Percentiles rank a stretch among this genome's conserved stretches.
phyloP scores from a whole-genome alignment of 2,329 filamentous ascomycete genomes.

The Epichloe festucae region DNA sequence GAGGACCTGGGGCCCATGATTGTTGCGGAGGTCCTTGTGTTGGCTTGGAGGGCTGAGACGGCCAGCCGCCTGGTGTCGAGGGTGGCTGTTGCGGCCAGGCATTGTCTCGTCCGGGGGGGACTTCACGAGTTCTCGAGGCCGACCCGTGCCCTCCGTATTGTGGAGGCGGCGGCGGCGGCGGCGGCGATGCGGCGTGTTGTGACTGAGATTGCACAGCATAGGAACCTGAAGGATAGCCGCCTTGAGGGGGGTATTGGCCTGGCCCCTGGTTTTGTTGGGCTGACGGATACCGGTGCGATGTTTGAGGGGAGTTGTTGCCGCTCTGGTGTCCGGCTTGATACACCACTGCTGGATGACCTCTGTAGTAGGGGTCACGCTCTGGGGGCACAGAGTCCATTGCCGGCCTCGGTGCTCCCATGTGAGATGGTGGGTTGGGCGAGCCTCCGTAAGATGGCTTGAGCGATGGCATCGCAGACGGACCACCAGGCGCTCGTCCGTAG shows the following conservation, averaged over 20 bases:
- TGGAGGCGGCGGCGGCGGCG: slow-evolving; percentile 24
- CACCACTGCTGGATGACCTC: slow-evolving; percentile 25
- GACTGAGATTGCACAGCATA: slow-evolving; percentile 24
- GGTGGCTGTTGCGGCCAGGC: slow-evolving; percentile 18
- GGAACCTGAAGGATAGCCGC: slow-evolving; percentile 27
- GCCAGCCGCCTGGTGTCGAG: slow-evolving; percentile 15
- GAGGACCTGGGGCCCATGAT: slow-evolving; percentile 15
- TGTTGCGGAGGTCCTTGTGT: slow-evolving; percentile 21
- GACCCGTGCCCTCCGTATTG: slow-evolving; percentile 33
- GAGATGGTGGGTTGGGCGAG: slow-evolving; percentile 35
- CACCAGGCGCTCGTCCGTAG: slow-evolving; percentile 26
- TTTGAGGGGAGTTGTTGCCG: slow-evolving; percentile 33
- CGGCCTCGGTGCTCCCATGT: slow-evolving; percentile 31
- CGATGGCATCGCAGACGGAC: slow-evolving; percentile 36
- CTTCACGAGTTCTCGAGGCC: slow-evolving; percentile 30
- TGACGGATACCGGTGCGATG: slow-evolving; percentile 31
- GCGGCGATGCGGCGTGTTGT: slow-evolving; percentile 31
- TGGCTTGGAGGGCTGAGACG: slow-evolving; percentile 19
- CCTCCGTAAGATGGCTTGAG: slow-evolving; percentile 39
- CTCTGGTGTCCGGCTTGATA: slow-evolving; percentile 22
- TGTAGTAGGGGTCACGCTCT: slow-evolving; percentile 36
- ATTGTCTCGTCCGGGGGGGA: slow-evolving; percentile 21
- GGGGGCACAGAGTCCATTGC: slow-evolving; percentile 25
- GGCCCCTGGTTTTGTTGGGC: slow-evolving; percentile 22
- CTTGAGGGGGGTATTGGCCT: slow-evolving; percentile 29